Base-by-base conservation (phyloP, 345 rosid species). In the Jatropha curcas region DNA sequence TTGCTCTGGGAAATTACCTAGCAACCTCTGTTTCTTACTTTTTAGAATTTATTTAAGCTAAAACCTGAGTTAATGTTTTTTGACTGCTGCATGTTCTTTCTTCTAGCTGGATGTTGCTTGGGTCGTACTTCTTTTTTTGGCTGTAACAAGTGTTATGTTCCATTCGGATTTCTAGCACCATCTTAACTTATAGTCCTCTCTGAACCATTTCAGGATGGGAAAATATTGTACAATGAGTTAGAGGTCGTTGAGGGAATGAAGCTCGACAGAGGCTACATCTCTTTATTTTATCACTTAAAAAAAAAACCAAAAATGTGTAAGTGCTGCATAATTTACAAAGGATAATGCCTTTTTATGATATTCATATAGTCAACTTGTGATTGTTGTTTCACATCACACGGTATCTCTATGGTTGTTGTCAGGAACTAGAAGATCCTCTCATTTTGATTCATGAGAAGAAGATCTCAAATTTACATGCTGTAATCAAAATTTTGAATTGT, bases 231-330 rank as follows among this genome's bases (percentile, higher is more conserved):
- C 68, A 95, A 95, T 55, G 98, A 93, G 81, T 78, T 95, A 67
- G 98, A 95, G 75, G 92, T 92, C 79, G 99, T 95, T 58, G 99
- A 95, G 80, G 99, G 99, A 66, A 95, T 95, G 99, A 92, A 95
- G 83, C 79, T 95, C 50, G 98, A 95, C 74, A 86, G 99, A 68
- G 99, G 99, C 60, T 95, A 92, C 90, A 27, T 95, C 99, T 19
- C 99, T 98, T 1, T 91, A 92, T 77, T 95, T 95, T 83, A 84
- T 92, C 60, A 95, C 99, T 55, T 86, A 95, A 78, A 82, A 77
- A 68, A 95, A 95, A 81, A 92, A 72, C 82, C 99, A 92, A 79
- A 95, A 92, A 90, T 92, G 98, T 73, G 98, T 92, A 86, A 85
- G 95, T 25, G 30, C 65, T 59, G 20, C 20, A 13, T n/a, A 24